Evolutionary conservation across 768 basidiomycete genomes (phyloP).

Genomic region (Suillus fuscotomentosus): DNA sequence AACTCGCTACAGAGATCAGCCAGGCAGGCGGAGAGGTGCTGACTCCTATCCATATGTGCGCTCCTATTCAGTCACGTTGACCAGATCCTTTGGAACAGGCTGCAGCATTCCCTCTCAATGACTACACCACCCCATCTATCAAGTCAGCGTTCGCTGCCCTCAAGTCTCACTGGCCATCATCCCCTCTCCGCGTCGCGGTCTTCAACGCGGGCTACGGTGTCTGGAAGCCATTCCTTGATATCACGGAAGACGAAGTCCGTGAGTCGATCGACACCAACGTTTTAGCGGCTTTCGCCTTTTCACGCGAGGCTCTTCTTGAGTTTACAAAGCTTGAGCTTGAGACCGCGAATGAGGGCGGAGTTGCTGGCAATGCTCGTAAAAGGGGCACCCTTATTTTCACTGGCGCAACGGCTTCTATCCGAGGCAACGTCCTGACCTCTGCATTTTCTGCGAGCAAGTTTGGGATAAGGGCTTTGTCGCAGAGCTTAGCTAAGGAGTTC

Average conservation of each 20-base stretch:
- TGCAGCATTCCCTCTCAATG: slow-evolving; percentile 50
- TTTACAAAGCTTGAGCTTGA: slow-evolving; percentile 53
- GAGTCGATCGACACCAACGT: slow-evolving; percentile 50
- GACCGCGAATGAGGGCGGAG: slow-evolving; percentile 39
- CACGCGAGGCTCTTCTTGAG: slow-evolving; percentile 55
- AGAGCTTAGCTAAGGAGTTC: slow-evolving; percentile 76
- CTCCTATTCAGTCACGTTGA: neutral
- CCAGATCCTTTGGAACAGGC: slow-evolving; percentile 39
- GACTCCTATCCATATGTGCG: neutral
- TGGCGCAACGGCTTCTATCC: slow-evolving; percentile 64
- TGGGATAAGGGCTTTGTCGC: slow-evolving; percentile 59
- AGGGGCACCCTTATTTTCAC: slow-evolving; percentile 70
- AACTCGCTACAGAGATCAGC: slow-evolving; percentile 54
- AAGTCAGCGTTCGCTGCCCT: slow-evolving; percentile 47
- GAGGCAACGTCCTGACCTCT: slow-evolving; percentile 62
- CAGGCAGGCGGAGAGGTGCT: slow-evolving; percentile 55
- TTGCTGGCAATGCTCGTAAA: slow-evolving; percentile 42
- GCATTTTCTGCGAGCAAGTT: slow-evolving; percentile 65
- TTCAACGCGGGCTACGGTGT: slow-evolving; percentile 60
- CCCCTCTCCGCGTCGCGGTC: slow-evolving; percentile 57
- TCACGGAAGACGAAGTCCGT: slow-evolving; percentile 58
- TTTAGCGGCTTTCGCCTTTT: slow-evolving; percentile 61
- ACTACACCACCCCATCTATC: slow-evolving; percentile 52
- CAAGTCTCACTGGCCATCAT: slow-evolving; percentile 44
- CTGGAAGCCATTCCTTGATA: slow-evolving; percentile 67